Base-by-base conservation (phyloP, 345 rosid species). In the Heritiera littoralis region DNA sequence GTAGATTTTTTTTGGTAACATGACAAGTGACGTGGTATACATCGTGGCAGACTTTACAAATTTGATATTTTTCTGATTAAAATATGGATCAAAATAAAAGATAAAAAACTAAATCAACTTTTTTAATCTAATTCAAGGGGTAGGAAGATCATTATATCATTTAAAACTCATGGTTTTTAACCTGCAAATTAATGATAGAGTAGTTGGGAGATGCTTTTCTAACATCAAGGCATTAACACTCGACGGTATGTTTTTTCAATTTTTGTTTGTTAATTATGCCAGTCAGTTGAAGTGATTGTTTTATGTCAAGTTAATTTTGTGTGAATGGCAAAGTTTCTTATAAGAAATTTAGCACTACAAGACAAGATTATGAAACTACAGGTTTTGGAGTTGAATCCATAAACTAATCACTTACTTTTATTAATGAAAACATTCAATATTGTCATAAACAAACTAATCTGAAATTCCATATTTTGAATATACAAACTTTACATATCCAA, bases 151-250 rank as follows among this genome's bases (percentile, higher is more conserved):
- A 35, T 35, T 35, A 35, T 35, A 35, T 3, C 38, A 35, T 35
- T 35, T 1, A 35, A 35, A 40, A 40, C 5, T 40, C 7, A 43
- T 43, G 6, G 86, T 13, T 14, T 49, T 49, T 49, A 11, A 49
- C 15, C 4, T 49, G 54, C 54, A 49, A 49, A 11, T 49, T 49
- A 49, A 49, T 49, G 54, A 49, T 49, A 10, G 54, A 49, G 14
- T 49, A 2, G 54, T 86, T 86, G 63, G 68, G 63, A 38, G 81
- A 74, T 86, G 84, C 83, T 77, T 70, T 65, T 66, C 32, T 13
- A 79, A 54, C 76, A 84, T 54, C 66, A 18, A 61, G 40, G 48
- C 77, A 43, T 68, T 64, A 9, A 13, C 32, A 71, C 28, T 51
- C 41, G 13, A 35, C 48, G 38, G 2, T 7, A 55, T 14, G 17